These are phyloP conservation scores for Bryoglossum gracile DNA, from an alignment of 495 filamentous ascomycete species.

Conservation along the genomic window DNA sequence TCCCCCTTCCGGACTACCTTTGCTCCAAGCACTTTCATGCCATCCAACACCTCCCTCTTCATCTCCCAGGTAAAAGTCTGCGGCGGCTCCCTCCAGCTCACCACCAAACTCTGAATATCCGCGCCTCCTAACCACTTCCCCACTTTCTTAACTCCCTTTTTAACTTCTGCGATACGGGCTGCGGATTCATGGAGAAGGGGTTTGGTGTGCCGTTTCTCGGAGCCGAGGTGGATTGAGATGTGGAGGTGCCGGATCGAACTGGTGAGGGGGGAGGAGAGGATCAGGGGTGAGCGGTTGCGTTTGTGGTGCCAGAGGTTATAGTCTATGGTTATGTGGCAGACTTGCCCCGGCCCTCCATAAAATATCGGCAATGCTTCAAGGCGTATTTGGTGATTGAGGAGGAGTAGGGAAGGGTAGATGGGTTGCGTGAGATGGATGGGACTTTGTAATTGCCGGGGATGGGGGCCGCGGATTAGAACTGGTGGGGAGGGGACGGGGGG, in stretches of 20 bases:
- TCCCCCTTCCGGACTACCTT: constrained; percentile 11
- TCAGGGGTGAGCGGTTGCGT: constrained; percentile 7
- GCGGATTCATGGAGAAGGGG: constrained; percentile 6
- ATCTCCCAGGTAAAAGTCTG: constrained; percentile 19
- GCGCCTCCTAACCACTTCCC: constrained; percentile 17
- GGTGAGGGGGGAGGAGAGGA: constrained; percentile 7
- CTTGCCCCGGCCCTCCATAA: constrained; percentile 13
- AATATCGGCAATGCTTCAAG: constrained; percentile 17
- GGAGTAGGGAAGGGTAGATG: constrained; percentile 9
- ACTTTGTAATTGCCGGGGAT: constrained; percentile 18
- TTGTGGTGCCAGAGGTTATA: constrained; percentile 21
- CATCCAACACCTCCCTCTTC: constrained; percentile 19
- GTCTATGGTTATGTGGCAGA: constrained; percentile 12
- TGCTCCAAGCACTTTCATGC: constrained; percentile 11
- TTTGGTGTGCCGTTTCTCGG: constrained; percentile 11
- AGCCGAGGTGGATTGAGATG: constrained; percentile 11
- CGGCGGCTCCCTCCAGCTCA: constrained; percentile 18
- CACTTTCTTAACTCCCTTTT: constrained; percentile 19
- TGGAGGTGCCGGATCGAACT: constrained; percentile 13
- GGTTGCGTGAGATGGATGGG: constrained; percentile 11
- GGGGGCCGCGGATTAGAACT: constrained; percentile 16
- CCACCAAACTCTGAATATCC: constrained; percentile 9
- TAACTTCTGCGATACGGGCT: constrained; percentile 12
- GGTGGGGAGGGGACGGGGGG: constrained; percentile 3
- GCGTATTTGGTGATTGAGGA: constrained; percentile 18